A percentile compares a stretch with the other conserved stretches of the same genome.
phyloP scores from a whole-genome alignment of 768 basidiomycete species.

The Termitomyces sp. region DNA sequence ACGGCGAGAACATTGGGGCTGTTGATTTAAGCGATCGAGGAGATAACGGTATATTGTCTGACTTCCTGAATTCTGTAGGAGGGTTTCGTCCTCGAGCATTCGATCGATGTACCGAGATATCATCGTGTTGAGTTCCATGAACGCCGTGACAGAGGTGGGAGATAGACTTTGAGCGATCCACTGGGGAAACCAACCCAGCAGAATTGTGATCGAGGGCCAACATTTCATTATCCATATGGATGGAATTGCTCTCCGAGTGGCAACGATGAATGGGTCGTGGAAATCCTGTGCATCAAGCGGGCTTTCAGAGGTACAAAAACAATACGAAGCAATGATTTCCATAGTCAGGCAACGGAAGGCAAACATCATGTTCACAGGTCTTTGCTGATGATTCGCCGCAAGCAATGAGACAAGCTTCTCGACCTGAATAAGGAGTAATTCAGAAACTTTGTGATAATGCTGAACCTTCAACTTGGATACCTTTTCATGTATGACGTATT shows the following conservation, averaged over 20 bases:
- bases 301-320: constrained; percentile 30
- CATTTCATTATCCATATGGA: constrained; percentile 28
- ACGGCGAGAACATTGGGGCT: constrained; percentile 5
- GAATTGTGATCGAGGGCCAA: constrained; percentile 23
- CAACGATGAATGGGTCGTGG: constrained; percentile 27
- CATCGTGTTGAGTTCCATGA: constrained; percentile 6
- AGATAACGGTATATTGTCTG: constrained; percentile 20
- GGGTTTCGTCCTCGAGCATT: constrained; percentile 9
- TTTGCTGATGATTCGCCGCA: constrained; percentile 8
- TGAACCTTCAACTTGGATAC: constrained; percentile 17
- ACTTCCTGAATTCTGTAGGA: constrained; percentile 9
- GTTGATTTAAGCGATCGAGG: constrained; percentile 10
- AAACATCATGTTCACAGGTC: constrained; percentile 31
- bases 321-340: constrained; percentile 40
- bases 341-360: constrained; percentile 39
- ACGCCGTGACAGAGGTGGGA: constrained; percentile 7
- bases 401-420: constrained; percentile 24
- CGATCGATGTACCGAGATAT: constrained; percentile 13
- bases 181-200: constrained; percentile 11
- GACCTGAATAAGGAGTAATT: constrained; percentile 20
- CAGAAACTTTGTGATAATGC: neutral
- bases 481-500: constrained; percentile 27
- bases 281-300: constrained; percentile 30
- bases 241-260: constrained; percentile 25
- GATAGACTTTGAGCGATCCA: constrained; percentile 7